phyloP scores from a whole-genome alignment of 805 yeast species.

The Scheffersomyces spartinae region DNA sequence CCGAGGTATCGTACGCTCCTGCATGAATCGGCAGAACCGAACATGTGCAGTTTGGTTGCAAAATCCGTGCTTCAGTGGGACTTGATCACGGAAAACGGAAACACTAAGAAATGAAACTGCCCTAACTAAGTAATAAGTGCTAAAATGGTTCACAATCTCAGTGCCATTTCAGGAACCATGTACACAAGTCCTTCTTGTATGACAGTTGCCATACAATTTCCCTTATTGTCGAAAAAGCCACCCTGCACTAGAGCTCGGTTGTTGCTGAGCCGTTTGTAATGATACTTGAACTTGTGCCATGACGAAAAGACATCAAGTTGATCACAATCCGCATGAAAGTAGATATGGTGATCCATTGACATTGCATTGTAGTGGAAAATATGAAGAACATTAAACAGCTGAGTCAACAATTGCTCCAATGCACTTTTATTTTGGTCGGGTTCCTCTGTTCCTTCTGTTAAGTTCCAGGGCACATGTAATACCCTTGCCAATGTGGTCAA shows the following conservation, averaged over 20 bases:
- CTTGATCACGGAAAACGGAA: too few relatives aligned
- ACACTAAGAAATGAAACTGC: too few relatives aligned
- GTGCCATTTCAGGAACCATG: constrained; percentile 3
- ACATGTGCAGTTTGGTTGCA: too few relatives aligned
- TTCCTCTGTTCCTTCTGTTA: constrained; percentile 19
- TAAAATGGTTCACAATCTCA: constrained; percentile 4
- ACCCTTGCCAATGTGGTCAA: constrained; percentile 31
- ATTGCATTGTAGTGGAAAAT: constrained; percentile 32
- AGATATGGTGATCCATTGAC: constrained; percentile 34
- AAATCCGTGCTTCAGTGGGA: too few relatives aligned
- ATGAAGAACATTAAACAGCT: constrained; percentile 21
- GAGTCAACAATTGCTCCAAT: constrained; percentile 11
- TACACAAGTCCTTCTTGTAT: constrained; percentile 29
- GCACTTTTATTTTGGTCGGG: constrained; percentile 24
- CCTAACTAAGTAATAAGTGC: too few relatives aligned
- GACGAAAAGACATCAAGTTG: constrained; percentile 20
- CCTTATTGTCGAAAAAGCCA: constrained; percentile 17
- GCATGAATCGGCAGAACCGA: too few relatives aligned
- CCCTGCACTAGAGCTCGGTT: constrained; percentile 28
- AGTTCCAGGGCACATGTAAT: constrained; percentile 31
- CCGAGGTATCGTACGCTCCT: too few relatives aligned
- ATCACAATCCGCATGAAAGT: constrained; percentile 22
- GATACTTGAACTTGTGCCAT: constrained; percentile 27
- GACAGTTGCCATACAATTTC: constrained; percentile 25
- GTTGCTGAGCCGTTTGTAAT: constrained; percentile 21